Conservation (phyloP, 352 stramenopile genomes). For the Phytophthora syringae region DNA sequence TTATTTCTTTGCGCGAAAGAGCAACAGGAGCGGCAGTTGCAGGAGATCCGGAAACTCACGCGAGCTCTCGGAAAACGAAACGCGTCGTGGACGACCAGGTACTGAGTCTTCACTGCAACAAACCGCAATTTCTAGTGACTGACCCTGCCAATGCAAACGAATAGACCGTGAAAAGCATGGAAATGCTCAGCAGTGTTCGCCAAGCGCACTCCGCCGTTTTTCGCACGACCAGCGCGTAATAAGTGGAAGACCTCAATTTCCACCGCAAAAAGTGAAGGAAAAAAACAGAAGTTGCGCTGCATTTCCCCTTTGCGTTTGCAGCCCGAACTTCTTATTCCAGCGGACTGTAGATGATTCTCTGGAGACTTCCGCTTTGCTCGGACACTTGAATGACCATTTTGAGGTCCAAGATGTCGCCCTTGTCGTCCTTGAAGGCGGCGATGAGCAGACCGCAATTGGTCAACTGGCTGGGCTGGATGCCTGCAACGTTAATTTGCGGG, state of each 20-base stretch:
- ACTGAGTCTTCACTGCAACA: background rate
- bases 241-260: no score
- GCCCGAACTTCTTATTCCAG: constrained; percentile 72
- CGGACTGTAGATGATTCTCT: constrained; percentile 90
- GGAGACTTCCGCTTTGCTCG: constrained; percentile 68
- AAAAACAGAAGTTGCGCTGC: no score
- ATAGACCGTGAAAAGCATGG: constrained; percentile 47
- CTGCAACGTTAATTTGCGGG: constrained; percentile 68
- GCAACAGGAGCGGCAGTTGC: constrained; percentile 74
- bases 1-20: constrained; percentile 74
- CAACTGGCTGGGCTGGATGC: constrained; percentile 84
- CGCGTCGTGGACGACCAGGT: constrained; percentile 73
- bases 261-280: no score
- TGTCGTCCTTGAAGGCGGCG: constrained; percentile 76
- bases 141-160: background rate
- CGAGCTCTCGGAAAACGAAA: constrained; percentile 62
- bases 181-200: constrained; percentile 50
- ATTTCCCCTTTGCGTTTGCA: no score
- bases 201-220: constrained; percentile 45
- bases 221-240: constrained; percentile 17
- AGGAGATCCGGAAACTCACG: constrained; percentile 88
- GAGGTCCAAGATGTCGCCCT: constrained; percentile 82
- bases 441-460: constrained; percentile 90
- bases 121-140: background rate
- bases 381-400: constrained; percentile 92